A percentile compares a stretch with the other conserved stretches of the same genome.
phyloP scores from a whole-genome alignment of 192 early-diverging fungal genomes.

The Gaertneriomyces sp. region DNA sequence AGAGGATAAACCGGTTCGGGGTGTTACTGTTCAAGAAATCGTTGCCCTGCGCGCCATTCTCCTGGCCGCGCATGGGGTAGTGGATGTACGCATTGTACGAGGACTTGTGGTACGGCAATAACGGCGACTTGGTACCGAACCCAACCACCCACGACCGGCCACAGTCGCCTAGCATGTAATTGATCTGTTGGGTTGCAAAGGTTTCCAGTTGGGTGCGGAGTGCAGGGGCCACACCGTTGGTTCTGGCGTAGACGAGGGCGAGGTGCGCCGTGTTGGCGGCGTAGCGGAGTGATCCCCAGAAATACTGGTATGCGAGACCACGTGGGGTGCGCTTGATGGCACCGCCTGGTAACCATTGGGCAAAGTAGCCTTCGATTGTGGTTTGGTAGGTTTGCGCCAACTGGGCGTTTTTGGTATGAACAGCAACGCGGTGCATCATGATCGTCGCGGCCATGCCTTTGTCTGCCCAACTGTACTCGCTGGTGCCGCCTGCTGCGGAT shows the following conservation, averaged over 20 bases:
- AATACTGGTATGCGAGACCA: constrained; percentile 42
- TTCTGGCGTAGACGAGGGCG: constrained; percentile 39
- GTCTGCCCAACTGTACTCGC: constrained; percentile 33
- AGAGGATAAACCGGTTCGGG: constrained; percentile 46
- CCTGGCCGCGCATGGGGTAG: constrained; percentile 47
- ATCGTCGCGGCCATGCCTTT: constrained; percentile 23
- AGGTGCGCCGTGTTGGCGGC: constrained; percentile 44
- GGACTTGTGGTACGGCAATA: constrained; percentile 50
- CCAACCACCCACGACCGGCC: constrained; percentile 51
- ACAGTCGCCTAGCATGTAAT: constrained; percentile 52
- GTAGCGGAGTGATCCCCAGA: constrained; percentile 53
- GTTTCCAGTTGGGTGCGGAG: constrained; percentile 6
- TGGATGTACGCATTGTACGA: constrained; percentile 54
- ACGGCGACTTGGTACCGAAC: constrained; percentile 51
- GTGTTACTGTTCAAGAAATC: constrained; percentile 45
- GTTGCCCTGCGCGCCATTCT: constrained; percentile 40
- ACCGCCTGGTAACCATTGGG: constrained; percentile 14
- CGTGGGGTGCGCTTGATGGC: constrained; percentile 44
- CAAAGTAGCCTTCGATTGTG: constrained; percentile 19
- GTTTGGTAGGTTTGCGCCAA: constrained; percentile 7
- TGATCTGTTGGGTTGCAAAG: constrained; percentile 50
- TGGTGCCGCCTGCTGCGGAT: neutral
- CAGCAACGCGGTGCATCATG: constrained; percentile 32
- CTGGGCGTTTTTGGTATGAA: constrained; percentile 34
- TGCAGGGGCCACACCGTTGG: neutral